A percentile compares a stretch with the other conserved stretches of the same genome.
Evolutionary conservation across 2,329 filamentous ascomycete species (phyloP).

Genomic region (Gremmenia infestans): DNA sequence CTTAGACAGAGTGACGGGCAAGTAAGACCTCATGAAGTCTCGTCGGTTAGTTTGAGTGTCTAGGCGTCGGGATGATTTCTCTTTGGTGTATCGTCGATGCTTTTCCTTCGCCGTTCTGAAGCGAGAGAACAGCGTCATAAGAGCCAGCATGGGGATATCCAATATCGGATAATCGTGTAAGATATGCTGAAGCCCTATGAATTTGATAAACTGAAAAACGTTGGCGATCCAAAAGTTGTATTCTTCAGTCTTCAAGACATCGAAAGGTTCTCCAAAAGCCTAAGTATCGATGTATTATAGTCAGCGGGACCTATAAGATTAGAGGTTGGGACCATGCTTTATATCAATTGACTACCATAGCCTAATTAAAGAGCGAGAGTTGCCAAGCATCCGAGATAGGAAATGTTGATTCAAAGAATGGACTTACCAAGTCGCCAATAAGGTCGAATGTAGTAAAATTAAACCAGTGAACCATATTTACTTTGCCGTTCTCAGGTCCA

Average conservation of each 20-base stretch:
- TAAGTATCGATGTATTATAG: constrained; percentile 33
- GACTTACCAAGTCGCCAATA: background rate
- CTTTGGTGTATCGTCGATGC: constrained; percentile 16
- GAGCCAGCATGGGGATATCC: constrained; percentile 1
- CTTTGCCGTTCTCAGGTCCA: background rate
- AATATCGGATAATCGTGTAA: constrained; percentile 13
- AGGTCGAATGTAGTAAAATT: constrained; percentile 12
- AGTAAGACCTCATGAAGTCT: constrained; percentile 30
- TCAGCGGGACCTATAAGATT: no score
- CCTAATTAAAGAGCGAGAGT: no score
- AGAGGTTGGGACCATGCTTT: no score
- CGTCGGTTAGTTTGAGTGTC: constrained; percentile 23
- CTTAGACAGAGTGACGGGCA: no score
- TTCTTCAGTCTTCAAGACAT: constrained; percentile 26
- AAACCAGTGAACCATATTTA: constrained; percentile 8
- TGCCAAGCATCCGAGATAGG: constrained; percentile 31
- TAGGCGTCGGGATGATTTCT: constrained; percentile 9
- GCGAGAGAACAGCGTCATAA: background rate
- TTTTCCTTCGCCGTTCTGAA: constrained; percentile 8
- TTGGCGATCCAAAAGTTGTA: constrained; percentile 26
- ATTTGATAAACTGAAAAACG: constrained; percentile 21
- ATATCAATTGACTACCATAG: no score
- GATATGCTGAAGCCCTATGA: constrained; percentile 10
- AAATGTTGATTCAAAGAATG: background rate
- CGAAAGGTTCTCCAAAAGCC: constrained; percentile 39